phyloP scores from a whole-genome alignment of 176 grass and related monocot genomes.

The Triticum turgidum region DNA sequence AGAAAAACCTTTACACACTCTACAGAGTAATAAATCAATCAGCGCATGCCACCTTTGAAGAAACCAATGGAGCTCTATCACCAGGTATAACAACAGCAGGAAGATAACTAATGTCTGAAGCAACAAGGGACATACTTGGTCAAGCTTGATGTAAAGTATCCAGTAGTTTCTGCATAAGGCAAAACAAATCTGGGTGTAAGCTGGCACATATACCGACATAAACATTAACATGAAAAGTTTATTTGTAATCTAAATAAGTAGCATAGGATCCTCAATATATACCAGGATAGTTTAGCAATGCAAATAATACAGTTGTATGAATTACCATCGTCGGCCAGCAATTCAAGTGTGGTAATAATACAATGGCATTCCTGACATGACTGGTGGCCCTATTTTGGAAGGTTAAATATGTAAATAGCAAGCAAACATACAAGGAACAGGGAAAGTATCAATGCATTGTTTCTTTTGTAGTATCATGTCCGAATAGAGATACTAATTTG shows the following conservation, averaged over 20 bases:
- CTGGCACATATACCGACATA: too few species aligned
- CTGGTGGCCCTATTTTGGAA: not conserved
- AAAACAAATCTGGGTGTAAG: not conserved
- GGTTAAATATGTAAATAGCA: not conserved
- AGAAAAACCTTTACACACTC: too few species aligned
- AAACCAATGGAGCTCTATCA: constrained; percentile 84
- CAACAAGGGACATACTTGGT: constrained; percentile 51
- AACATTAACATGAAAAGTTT: too few species aligned
- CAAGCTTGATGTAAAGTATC: constrained; percentile 62
- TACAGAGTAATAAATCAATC: too few species aligned
- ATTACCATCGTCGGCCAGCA: not conserved
- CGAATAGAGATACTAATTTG: too few species aligned
- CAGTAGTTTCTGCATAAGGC: constrained; percentile 64
- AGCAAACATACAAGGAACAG: not conserved
- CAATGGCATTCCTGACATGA: not conserved
- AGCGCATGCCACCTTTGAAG: too few species aligned
- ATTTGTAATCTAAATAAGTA: too few species aligned
- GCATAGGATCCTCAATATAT: too few species aligned
- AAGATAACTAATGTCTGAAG: constrained; percentile 79
- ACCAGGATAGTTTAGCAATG: too few species aligned
- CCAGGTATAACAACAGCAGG: constrained; percentile 41
- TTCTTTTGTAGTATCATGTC: constrained; percentile 20
- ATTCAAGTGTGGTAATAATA: not conserved
- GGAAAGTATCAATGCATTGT: not conserved
- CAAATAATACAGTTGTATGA: too few species aligned